Conservation (phyloP, 2,329 filamentous ascomycete species). For the Penicillium thymicola region DNA sequence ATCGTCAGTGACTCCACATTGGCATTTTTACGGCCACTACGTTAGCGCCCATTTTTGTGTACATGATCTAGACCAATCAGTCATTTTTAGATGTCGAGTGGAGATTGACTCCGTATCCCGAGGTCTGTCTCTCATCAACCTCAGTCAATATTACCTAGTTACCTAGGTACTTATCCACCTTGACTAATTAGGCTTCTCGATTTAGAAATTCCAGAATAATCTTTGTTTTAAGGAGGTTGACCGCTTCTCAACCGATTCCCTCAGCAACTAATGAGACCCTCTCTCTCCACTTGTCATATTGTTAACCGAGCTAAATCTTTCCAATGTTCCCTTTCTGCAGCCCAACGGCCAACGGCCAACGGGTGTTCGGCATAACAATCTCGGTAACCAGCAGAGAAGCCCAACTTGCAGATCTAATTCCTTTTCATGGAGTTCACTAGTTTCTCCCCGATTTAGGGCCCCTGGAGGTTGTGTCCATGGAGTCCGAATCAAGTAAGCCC, state of each 20-base stretch:
- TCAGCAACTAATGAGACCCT: constrained; percentile 5
- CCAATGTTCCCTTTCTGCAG: constrained; percentile 2
- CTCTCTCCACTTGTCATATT: constrained; percentile 10
- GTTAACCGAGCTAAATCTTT: constrained; percentile 7
- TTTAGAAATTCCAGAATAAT: constrained; percentile 7
- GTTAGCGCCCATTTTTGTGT: constrained; percentile 1
- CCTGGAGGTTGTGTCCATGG: not conserved
- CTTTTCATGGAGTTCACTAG: constrained; percentile 16
- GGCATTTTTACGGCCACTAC: constrained; percentile 1
- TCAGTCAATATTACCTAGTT: too few species aligned
- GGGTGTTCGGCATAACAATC: constrained; percentile 14
- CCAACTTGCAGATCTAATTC: constrained; percentile 12
- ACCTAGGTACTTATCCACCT: not conserved
- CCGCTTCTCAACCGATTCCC: constrained; percentile 22
- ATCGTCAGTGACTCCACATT: not conserved
- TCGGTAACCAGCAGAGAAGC: constrained; percentile 8
- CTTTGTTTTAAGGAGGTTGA: constrained; percentile 4
- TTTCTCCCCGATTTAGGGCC: constrained; percentile 14
- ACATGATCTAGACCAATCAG: not conserved
- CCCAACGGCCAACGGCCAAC: constrained; percentile 17
- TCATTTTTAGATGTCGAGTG: not conserved
- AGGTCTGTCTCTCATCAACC: not conserved
- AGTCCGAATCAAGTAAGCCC: not conserved
- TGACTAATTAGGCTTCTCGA: not conserved
- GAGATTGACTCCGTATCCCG: not conserved